A percentile compares a stretch with the other conserved stretches of the same genome.
phyloP scores from a whole-genome alignment of 2,329 filamentous ascomycete genomes.

The Sporothrix curviconia region DNA sequence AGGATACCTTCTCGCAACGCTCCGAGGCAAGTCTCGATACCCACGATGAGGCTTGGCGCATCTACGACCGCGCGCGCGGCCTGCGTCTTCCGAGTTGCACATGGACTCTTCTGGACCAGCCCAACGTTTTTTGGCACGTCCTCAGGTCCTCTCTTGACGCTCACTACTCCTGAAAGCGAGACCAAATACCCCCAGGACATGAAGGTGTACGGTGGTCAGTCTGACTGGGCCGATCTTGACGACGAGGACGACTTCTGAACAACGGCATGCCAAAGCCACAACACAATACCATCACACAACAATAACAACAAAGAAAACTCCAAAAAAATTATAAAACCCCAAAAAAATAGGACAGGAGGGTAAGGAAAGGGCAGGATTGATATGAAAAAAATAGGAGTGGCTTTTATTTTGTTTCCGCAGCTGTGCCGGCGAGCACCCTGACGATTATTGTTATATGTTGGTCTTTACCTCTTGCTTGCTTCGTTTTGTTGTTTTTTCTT shows the following conservation, averaged over 20 bases:
- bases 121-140: constrained; percentile 11
- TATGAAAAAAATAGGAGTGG: not conserved
- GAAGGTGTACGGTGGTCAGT: not conserved
- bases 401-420: not conserved
- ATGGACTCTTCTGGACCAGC: constrained; percentile 10
- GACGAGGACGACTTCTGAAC: constrained; percentile 6
- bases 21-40: not conserved
- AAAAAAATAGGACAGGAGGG: no score
- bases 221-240: constrained; percentile 8
- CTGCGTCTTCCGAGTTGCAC: not conserved
- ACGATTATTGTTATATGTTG: not conserved
- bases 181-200: constrained; percentile 17
- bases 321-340: not conserved
- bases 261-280: not conserved
- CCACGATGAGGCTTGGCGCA: not conserved
- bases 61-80: not conserved
- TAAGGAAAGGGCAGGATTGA: no score
- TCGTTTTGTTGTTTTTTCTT: not conserved
- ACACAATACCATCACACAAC: not conserved
- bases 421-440: not conserved
- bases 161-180: constrained; percentile 16
- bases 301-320: not conserved
- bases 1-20: not conserved
- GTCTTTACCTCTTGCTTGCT: not conserved
- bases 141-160: constrained; percentile 6